Evolutionary conservation across 495 filamentous ascomycete genomes (phyloP).

Genomic region (Penicillium alfredii): DNA sequence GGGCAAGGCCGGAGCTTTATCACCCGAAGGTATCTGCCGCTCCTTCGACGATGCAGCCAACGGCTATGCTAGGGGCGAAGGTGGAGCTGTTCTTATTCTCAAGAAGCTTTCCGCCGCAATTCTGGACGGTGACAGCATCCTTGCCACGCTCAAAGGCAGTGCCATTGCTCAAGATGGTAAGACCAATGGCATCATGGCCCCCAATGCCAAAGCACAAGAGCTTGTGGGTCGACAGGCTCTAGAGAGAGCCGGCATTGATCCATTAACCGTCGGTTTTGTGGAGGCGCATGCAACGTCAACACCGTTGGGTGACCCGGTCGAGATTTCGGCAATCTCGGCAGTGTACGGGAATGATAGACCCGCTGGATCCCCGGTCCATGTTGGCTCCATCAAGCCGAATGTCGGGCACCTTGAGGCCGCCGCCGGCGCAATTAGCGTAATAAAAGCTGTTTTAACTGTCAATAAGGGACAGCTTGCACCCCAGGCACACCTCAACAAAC

Average conservation of each 20-base stretch:
- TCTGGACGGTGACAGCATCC: constrained; percentile 22
- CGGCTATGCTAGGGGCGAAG: constrained; percentile 34
- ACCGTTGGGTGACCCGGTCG: not conserved
- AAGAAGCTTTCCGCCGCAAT: constrained; percentile 25
- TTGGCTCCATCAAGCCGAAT: constrained; percentile 41
- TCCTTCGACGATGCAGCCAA: constrained; percentile 55
- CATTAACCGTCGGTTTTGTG: constrained; percentile 11
- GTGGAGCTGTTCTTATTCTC: constrained; percentile 19
- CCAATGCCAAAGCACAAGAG: constrained; percentile 16
- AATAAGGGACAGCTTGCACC: too few relatives aligned
- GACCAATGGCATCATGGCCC: constrained; percentile 12
- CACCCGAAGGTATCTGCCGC: constrained; percentile 67
- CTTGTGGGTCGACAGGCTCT: constrained; percentile 17
- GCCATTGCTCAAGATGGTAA: constrained; percentile 41
- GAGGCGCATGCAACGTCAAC: constrained; percentile 37
- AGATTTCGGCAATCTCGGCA: too few relatives aligned
- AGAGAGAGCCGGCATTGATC: constrained; percentile 18
- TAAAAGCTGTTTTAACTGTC: too few relatives aligned
- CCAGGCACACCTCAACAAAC: too few relatives aligned
- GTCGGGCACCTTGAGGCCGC: constrained; percentile 34
- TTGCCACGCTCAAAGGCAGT: constrained; percentile 28
- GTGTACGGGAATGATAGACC: too few relatives aligned
- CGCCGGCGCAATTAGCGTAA: too few relatives aligned
- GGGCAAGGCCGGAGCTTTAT: constrained; percentile 70
- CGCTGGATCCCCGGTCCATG: constrained; percentile 1